Evolutionary conservation across 345 rosid species (phyloP), one percentile per base, ranked within the genome.

Genomic region (Limnanthes douglasii): DNA sequence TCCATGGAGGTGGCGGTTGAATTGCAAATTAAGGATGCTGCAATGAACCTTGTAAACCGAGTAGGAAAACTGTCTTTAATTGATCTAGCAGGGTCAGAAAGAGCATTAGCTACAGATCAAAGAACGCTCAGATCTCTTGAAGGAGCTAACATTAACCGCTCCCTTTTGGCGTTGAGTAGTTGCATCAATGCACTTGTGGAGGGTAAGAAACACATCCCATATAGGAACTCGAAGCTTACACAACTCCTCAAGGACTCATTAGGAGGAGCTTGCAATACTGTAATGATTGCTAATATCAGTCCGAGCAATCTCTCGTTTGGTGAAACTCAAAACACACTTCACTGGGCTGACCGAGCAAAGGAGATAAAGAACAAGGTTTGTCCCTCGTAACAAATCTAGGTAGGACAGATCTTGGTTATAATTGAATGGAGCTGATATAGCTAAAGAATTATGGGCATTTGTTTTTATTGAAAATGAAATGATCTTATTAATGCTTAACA

Each of bases 1-100:
- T 48, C 21, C 16, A 18, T 37, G 19, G 31, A 86, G 97, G 97
- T 86, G 23, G 60, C 63, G 42, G 72, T 86, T 46, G 94, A 86
- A 61, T 75, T 75, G 45, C 62, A 51, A 46, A 70, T 73, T 31
- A 73, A 34, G 59, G 85, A 82, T 65, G 73, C 72, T 18, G 52
- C 73, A 35, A 69, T 66, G 88, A 78, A 78, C 50, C 45, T 75
- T 20, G 39, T 78, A 23, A 61, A 60, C 41, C 61, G 64, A 46
- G 62, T 73, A 0, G 97, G 94, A 24, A 86, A 86, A 69, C 77
- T 86, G 35, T 86, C 97, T 12, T 71, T 86, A 21, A 75, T 86
- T 11, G 97, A 86, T 65, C 97, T 86, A 45, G 97, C 97, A 6
- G 97, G 97, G n/a, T 86, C 97, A 8, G 97, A 86, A 60, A 78